Percentiles rank a stretch among this genome's conserved stretches.
phyloP scores from a whole-genome alignment of 2,329 filamentous ascomycete genomes.

The Penicillium expansum region DNA sequence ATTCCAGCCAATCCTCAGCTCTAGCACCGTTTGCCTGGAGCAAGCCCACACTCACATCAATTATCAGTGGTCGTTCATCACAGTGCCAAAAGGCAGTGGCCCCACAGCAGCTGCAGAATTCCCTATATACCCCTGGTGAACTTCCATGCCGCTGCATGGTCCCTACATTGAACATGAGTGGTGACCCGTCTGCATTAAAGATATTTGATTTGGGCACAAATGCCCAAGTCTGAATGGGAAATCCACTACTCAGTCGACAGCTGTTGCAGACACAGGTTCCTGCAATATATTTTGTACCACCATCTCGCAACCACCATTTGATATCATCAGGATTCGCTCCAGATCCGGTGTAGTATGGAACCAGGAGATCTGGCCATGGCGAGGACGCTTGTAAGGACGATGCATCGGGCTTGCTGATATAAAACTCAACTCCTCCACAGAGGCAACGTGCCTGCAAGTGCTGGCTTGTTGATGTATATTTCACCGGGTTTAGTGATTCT shows the following conservation, averaged over 20 bases:
- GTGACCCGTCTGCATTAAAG: constrained; percentile 39
- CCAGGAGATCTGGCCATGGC: constrained; percentile 54
- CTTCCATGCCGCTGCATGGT: constrained; percentile 56
- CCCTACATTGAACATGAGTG: constrained; percentile 38
- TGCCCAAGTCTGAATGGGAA: constrained; percentile 64
- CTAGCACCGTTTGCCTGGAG: too few species aligned
- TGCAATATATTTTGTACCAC: constrained; percentile 54
- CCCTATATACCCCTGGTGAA: constrained; percentile 52
- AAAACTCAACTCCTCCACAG: constrained; percentile 57
- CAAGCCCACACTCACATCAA: constrained; percentile 65
- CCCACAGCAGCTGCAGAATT: constrained; percentile 63
- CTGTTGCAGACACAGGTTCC: constrained; percentile 61
- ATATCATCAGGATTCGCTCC: constrained; percentile 48
- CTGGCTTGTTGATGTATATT: constrained; percentile 6
- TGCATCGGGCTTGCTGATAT: constrained; percentile 55
- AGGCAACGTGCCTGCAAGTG: constrained; percentile 51
- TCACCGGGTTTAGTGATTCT: constrained; percentile 2
- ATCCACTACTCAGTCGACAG: constrained; percentile 60
- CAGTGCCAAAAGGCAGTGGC: constrained; percentile 64
- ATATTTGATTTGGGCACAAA: constrained; percentile 64
- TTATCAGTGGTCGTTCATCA: constrained; percentile 51
- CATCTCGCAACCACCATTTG: constrained; percentile 60
- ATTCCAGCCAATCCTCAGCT: constrained; percentile 60
- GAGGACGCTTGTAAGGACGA: constrained; percentile 48
- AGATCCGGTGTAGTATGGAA: constrained; percentile 46